Evolutionary conservation across 2,329 filamentous ascomycete species (phyloP).

Genomic region (Paraphaeosphaeria minitans): DNA sequence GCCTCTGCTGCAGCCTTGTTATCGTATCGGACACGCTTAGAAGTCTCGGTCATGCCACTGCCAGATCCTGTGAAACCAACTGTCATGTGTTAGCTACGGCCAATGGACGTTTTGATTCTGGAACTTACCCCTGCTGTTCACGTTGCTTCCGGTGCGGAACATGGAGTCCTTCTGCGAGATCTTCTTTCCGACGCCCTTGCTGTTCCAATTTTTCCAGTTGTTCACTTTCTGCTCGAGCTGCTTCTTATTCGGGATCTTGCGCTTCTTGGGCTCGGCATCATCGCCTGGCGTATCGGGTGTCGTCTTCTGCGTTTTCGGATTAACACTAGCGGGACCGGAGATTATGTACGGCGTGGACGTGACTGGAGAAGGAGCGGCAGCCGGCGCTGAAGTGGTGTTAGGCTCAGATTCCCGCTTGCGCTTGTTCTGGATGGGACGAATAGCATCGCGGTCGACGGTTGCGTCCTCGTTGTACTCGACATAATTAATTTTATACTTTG

Average conservation of each 20-base stretch:
- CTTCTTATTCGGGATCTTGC: constrained; percentile 84
- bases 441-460: constrained; percentile 61
- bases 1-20: constrained; percentile 56
- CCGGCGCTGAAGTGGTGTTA: constrained; percentile 57
- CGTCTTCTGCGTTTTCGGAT: constrained; percentile 67
- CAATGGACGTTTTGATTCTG: constrained; percentile 16
- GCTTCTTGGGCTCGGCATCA: constrained; percentile 68
- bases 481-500: constrained; percentile 94
- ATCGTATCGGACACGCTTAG: constrained; percentile 78
- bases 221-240: constrained; percentile 88
- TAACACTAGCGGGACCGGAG: constrained; percentile 69
- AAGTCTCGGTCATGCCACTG: constrained; percentile 93
- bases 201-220: constrained; percentile 93
- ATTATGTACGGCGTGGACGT: constrained; percentile 59
- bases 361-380: constrained; percentile 42
- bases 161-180: constrained; percentile 94
- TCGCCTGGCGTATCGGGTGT: constrained; percentile 66
- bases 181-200: constrained; percentile 65
- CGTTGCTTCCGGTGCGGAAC: constrained; percentile 89
- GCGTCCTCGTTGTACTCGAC: constrained; percentile 91
- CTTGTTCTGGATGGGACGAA: constrained; percentile 46
- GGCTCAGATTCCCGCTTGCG: constrained; percentile 83
- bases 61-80: constrained; percentile 97
- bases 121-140: constrained; percentile 78
- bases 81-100: constrained; percentile 46